Percentiles rank a stretch among this genome's conserved stretches.
These are phyloP conservation scores for Hyphopichia wangnamkhiaoensis DNA, from an alignment of 1,139 yeast species.

Conservation along the genomic window DNA sequence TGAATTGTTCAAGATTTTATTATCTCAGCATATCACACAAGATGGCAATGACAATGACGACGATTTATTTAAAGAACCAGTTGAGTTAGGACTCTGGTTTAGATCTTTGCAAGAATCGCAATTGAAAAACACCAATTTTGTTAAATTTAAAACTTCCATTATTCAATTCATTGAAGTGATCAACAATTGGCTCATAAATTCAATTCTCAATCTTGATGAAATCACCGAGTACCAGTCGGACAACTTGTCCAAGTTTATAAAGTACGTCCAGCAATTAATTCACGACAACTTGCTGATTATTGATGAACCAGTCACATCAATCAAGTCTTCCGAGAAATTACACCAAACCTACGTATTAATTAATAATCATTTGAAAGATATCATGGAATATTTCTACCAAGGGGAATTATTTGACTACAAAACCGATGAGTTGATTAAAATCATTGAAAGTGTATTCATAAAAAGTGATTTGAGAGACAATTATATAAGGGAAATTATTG, in stretches of 20 bases:
- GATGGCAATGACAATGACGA: constrained; percentile 16
- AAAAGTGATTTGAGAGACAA: constrained; percentile 66
- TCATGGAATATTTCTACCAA: constrained; percentile 67
- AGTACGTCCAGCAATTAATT: constrained; percentile 5
- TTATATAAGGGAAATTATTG: constrained; percentile 60
- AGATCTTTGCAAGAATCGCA: constrained; percentile 22
- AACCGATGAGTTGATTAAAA: constrained; percentile 61
- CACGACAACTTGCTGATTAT: constrained; percentile 4
- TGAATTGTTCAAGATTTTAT: constrained; percentile 12
- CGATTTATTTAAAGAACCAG: constrained; percentile 21
- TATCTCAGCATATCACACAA: constrained; percentile 10
- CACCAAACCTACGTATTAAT: constrained; percentile 48
- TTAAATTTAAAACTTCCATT: constrained; percentile 29
- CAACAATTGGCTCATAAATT: constrained; percentile 29
- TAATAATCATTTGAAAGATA: constrained; percentile 61
- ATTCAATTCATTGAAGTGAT: constrained; percentile 30
- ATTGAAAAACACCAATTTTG: constrained; percentile 26
- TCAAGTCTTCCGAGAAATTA: constrained; percentile 41
- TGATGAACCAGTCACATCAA: constrained; percentile 17
- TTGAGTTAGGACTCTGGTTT: constrained; percentile 27
- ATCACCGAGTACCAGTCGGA: constrained; percentile 40
- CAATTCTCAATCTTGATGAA: constrained; percentile 29
- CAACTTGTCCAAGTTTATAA: constrained; percentile 30
- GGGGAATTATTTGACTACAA: constrained; percentile 74
- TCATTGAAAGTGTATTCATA: constrained; percentile 64